phyloP scores from a whole-genome alignment of 2,329 filamentous ascomycete species.

The Penicillium rolfsii region DNA sequence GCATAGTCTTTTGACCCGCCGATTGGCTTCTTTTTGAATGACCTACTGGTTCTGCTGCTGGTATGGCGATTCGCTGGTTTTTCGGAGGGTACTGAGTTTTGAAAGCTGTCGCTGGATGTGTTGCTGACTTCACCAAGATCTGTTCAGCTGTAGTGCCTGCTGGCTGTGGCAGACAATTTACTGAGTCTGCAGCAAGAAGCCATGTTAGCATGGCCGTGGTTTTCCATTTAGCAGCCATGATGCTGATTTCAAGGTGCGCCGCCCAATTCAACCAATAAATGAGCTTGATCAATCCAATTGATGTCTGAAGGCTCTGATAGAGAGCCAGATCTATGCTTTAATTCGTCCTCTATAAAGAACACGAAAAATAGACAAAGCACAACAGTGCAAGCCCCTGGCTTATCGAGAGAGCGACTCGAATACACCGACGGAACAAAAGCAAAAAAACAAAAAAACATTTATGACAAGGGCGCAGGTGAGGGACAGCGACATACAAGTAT shows the following conservation, averaged over 20 bases:
- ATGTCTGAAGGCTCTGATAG: not conserved
- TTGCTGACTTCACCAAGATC: conserved; percentile 20
- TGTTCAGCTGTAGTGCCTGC: conserved; percentile 17
- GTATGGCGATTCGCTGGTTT: conserved; percentile 32
- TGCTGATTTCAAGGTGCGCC: conserved; percentile 2
- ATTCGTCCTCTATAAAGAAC: conserved; percentile 12
- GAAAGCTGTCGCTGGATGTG: conserved; percentile 25
- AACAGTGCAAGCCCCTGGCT: conserved; percentile 11
- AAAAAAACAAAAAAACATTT: not conserved
- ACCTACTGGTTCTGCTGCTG: conserved; percentile 40
- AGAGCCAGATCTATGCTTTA: conserved; percentile 11
- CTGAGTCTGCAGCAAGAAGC: conserved; percentile 37
- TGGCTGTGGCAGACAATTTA: conserved; percentile 30
- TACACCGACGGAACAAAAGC: conserved; percentile 5
- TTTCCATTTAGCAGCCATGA: conserved; percentile 27
- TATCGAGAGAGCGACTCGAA: conserved; percentile 4
- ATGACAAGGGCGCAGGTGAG: not conserved
- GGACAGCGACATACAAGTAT: conserved; percentile 24
- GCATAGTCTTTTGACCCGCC: not conserved
- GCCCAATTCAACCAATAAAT: not conserved
- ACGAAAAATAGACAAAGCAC: conserved; percentile 12
- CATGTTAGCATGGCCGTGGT: conserved; percentile 41
- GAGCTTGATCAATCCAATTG: not conserved
- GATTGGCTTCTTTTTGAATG: not conserved
- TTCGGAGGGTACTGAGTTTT: conserved; percentile 44